A percentile compares a stretch with the other conserved stretches of the same genome.
Conservation (phyloP, 306 rosid species). For the Cucumis cinereus region DNA sequence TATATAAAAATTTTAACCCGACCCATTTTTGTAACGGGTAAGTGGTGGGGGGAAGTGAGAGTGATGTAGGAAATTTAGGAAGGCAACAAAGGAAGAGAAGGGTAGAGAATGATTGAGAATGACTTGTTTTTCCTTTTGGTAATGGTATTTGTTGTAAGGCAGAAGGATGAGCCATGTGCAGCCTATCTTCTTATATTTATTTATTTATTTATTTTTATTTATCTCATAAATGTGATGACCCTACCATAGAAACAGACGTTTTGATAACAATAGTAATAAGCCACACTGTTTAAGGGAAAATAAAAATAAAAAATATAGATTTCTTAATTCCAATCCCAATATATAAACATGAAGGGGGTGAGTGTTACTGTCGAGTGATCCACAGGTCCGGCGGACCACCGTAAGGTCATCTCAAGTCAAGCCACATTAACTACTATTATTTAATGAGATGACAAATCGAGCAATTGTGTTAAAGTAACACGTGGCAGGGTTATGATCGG, state of each 20-base stretch:
- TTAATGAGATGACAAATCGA: background rate
- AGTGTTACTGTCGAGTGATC: background rate
- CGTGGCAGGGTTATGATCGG: background rate
- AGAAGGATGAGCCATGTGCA: conserved; percentile 48
- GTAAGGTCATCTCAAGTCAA: background rate
- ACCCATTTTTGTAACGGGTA: background rate
- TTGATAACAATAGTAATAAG: background rate
- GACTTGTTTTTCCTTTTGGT: conserved; percentile 10
- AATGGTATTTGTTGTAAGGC: conserved; percentile 49
- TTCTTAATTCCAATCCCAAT: background rate
- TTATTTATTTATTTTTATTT: background rate
- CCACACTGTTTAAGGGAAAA: background rate
- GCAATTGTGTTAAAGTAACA: background rate
- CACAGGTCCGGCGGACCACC: background rate
- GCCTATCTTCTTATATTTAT: background rate
- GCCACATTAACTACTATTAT: background rate
- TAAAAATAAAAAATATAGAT: too few species aligned
- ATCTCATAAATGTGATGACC: conserved; percentile 29
- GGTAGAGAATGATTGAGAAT: conserved; percentile 15
- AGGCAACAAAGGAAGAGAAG: background rate
- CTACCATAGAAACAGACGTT: conserved; percentile 8
- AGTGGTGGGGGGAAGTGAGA: conserved; percentile 7
- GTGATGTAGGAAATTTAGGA: conserved; percentile 5
- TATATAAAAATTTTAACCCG: background rate
- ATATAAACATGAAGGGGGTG: too few species aligned